A percentile compares a stretch with the other conserved stretches of the same genome.
These are phyloP conservation scores for Bothriochloa decipiens DNA, from an alignment of 176 grass and related monocot species.

Conservation along the genomic window DNA sequence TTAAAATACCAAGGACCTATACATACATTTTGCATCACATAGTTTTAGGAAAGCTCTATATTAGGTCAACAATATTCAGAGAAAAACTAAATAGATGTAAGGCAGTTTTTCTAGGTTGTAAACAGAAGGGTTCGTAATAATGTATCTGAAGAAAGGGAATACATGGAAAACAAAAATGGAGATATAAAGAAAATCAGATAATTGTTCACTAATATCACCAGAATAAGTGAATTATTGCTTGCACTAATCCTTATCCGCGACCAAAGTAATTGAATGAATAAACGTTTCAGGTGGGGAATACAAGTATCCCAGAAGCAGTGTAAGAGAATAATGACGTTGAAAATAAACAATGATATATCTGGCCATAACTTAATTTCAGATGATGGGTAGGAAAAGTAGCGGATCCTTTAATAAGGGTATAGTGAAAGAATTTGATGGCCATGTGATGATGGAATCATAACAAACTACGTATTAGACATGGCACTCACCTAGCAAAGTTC, in stretches of 20 bases:
- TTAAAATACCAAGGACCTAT: constrained; percentile 12
- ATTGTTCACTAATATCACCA: constrained; percentile 7
- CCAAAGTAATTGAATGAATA: constrained; percentile 23
- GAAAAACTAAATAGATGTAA: neutral
- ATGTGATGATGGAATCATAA: constrained; percentile 18
- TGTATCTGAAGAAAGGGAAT: neutral
- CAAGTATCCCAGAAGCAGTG: neutral
- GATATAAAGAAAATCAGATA: constrained; percentile 1
- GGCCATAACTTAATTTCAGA: constrained; percentile 33
- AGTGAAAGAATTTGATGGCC: neutral
- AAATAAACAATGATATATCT: constrained; percentile 18
- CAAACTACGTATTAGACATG: neutral
- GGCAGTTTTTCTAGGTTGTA: neutral
- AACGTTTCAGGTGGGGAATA: neutral
- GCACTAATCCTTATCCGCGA: neutral
- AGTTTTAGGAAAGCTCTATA: neutral
- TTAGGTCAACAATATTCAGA: neutral
- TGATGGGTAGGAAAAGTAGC: neutral
- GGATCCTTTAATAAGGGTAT: neutral
- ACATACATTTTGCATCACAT: neutral
- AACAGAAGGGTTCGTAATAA: neutral
- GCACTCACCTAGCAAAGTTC: neutral
- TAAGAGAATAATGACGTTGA: neutral
- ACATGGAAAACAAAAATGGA: neutral
- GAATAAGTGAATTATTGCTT: neutral